Evolutionary conservation across 176 grass and related monocot genomes (phyloP), one percentile per base, ranked within the genome.

Genomic region (Ampelocalamus luodianensis): DNA sequence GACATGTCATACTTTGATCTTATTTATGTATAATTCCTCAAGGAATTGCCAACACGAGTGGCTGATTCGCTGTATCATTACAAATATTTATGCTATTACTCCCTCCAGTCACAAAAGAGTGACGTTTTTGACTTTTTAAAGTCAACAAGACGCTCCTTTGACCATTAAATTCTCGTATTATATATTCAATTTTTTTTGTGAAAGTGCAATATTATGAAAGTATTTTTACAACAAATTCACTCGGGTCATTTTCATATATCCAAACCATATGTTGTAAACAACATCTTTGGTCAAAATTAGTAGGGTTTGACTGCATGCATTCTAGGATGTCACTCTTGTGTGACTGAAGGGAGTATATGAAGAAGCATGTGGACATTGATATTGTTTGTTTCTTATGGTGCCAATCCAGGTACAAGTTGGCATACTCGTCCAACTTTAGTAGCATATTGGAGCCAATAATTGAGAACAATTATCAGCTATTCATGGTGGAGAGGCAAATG

Each of bases 401-500:
- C 49, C 39, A 61, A 80, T 82, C 26, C 82, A 93, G 93, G 74
- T 97, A 93, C 77, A 92, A 68, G 77, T 60, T 98, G 56, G 93
- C 83, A 42, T 95, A 91, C 81, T 89, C 96, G 70, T 98, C 88
- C 14, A 98, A 98, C 68, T 98, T 95, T 69, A 95, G 89, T 69
- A 71, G 65, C 67, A 92, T 98, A 89, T 81, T 98, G 85, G 86
- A 92, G 75, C 88, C 88, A 37, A 43, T 92, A 45, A 83, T 94
- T 6, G 66, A 95, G 76, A 98, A 98, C 79, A 95, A 95, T 65
- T 92, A 98, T 82, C 93, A 98, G 65, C 78, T 95, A 64, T 98
- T 98, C 71, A 98, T 98, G 86, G 78, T 98, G 8, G 96, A 98
- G 84, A 98, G 93, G 78, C 77, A 92, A 83, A 71, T 98, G n/a